Percentiles rank a stretch among this genome's conserved stretches.
Evolutionary conservation across 176 grass and related monocot species (phyloP).

Genomic region (Paspalum vaginatum): DNA sequence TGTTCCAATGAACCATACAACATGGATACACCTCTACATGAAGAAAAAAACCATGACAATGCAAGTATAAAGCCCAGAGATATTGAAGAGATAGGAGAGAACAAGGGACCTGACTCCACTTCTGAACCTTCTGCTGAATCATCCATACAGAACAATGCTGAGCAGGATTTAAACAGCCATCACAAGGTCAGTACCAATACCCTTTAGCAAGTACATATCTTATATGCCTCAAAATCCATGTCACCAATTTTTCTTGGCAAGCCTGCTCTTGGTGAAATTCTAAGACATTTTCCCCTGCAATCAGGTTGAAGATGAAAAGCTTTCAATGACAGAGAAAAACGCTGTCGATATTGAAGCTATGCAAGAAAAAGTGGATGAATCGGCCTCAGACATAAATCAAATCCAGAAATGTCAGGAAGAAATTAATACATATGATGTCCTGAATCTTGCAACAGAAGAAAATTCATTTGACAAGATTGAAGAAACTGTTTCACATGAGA

Average conservation of each 20-base stretch:
- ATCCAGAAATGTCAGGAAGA: not conserved
- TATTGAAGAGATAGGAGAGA: constrained; percentile 34
- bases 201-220: not conserved
- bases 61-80: constrained; percentile 30
- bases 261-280: constrained; percentile 9
- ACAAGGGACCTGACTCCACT: constrained; percentile 21
- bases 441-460: constrained; percentile 29
- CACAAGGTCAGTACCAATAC: constrained; percentile 37
- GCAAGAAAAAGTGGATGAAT: constrained; percentile 19
- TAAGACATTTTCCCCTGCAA: not conserved
- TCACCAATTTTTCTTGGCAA: constrained; percentile 25
- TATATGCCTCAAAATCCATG: not conserved
- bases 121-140: constrained; percentile 25
- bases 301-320: constrained; percentile 51
- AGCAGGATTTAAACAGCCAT: constrained; percentile 38
- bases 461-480: constrained; percentile 31
- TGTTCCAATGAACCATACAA: constrained; percentile 15
- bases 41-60: constrained; percentile 16
- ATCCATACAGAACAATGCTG: constrained; percentile 30
- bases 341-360: constrained; percentile 26
- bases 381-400: constrained; percentile 9
- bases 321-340: constrained; percentile 22
- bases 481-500: constrained; percentile 27
- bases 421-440: constrained; percentile 1
- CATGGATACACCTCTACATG: not conserved